Conservation (phyloP, 208 protist genomes). For the Trypanosoma lewisi region DNA sequence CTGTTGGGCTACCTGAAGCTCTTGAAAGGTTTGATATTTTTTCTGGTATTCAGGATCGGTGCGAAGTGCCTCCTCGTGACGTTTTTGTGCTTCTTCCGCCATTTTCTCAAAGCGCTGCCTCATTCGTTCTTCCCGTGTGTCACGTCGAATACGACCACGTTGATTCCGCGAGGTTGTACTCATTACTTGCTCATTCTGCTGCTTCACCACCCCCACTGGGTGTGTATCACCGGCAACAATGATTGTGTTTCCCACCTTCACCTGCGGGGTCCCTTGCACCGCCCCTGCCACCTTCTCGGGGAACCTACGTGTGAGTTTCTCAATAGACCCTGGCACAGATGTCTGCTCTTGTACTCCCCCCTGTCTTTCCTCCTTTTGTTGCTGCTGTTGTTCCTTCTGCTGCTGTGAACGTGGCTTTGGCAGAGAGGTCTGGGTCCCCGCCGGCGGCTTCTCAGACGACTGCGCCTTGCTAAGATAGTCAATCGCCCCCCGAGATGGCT, state of each 20-base stretch:
- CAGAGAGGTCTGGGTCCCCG: slow-evolving; percentile 6
- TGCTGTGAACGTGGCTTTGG: slow-evolving; percentile 36
- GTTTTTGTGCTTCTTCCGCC: slow-evolving; percentile 37
- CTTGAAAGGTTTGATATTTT: slow-evolving; percentile 59
- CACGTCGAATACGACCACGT: slow-evolving; percentile 32
- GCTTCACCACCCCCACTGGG: not conserved
- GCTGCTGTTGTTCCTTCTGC: slow-evolving; percentile 20
- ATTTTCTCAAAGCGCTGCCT: slow-evolving; percentile 29
- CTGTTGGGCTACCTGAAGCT: slow-evolving; percentile 57
- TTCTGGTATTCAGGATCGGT: slow-evolving; percentile 72
- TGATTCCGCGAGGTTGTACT: slow-evolving; percentile 17
- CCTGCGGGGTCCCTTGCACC: not conserved
- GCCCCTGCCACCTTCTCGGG: not conserved
- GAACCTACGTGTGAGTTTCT: no score
- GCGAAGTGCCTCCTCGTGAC: slow-evolving; percentile 64
- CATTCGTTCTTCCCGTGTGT: slow-evolving; percentile 40
- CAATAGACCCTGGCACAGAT: no score
- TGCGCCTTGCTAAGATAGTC: slow-evolving; percentile 65
- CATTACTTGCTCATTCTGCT: slow-evolving; percentile 2
- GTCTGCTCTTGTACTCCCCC: not conserved
- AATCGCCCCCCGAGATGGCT: slow-evolving; percentile 46
- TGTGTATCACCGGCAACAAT: not conserved
- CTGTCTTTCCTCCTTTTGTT: not conserved
- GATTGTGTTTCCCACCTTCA: slow-evolving; percentile 3
- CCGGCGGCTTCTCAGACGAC: not conserved